phyloP scores from a whole-genome alignment of 176 grass and related monocot species.

The Thinopyrum elongatum region DNA sequence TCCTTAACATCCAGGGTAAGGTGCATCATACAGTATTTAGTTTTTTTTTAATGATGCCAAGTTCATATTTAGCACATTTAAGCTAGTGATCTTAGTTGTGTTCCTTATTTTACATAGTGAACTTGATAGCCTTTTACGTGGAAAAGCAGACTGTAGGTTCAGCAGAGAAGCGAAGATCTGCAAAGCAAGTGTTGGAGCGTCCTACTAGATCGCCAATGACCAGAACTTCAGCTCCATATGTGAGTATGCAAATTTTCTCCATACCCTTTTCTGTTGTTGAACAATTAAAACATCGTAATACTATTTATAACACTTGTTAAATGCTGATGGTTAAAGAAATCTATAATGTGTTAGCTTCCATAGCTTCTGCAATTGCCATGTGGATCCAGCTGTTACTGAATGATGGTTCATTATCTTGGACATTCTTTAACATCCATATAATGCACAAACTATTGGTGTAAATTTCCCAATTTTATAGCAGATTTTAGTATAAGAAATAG shows the following conservation, averaged over 20 bases:
- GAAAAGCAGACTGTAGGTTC: slow-evolving; percentile 5
- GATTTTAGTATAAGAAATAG: background rate
- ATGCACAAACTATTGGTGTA: background rate
- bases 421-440: background rate
- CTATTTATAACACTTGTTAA: background rate
- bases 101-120: background rate
- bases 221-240: background rate
- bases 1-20: background rate
- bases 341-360: background rate
- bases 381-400: background rate
- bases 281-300: background rate
- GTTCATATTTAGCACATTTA: slow-evolving; percentile 27
- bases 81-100: background rate
- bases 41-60: background rate
- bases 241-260: slow-evolving; percentile 20
- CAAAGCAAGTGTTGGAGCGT: background rate
- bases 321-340: background rate
- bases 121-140: background rate
- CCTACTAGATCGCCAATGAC: background rate
- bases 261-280: background rate
- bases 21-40: slow-evolving; percentile 15
- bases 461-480: background rate
- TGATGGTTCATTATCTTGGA: background rate
- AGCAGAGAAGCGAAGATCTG: slow-evolving; percentile 16
- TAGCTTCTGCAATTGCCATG: background rate